Conservation (phyloP, 345 rosid species). For the Cardamine resedifolia region DNA sequence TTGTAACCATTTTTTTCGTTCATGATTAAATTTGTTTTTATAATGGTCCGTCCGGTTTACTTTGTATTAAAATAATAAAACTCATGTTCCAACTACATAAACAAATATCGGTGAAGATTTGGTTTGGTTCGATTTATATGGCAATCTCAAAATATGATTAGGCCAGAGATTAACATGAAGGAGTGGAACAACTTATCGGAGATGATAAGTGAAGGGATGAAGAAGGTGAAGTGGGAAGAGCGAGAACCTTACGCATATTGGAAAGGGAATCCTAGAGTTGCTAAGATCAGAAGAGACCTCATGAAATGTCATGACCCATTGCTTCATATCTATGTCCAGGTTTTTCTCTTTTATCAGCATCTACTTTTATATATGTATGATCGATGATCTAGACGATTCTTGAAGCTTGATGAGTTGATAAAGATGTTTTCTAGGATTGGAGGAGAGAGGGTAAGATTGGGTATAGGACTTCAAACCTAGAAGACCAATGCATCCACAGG, state of each 20-base stretch:
- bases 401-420: not conserved
- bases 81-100: no score
- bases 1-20: no score
- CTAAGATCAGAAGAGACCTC: slow-evolving; percentile 43
- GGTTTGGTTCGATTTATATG: not conserved
- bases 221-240: slow-evolving; percentile 51
- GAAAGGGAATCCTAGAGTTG: slow-evolving; percentile 56
- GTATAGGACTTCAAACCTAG: slow-evolving; percentile 41
- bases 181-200: slow-evolving; percentile 49
- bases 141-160: slow-evolving; percentile 3
- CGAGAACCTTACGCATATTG: slow-evolving; percentile 60
- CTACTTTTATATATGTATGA: not conserved
- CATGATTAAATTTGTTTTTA: no score
- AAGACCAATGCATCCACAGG: slow-evolving; percentile 60
- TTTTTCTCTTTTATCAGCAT: not conserved
- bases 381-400: not conserved
- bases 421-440: slow-evolving; percentile 42
- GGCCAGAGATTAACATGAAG: slow-evolving; percentile 63
- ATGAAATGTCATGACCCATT: slow-evolving; percentile 51
- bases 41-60: not conserved
- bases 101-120: no score
- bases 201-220: slow-evolving; percentile 43
- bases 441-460: slow-evolving; percentile 32
- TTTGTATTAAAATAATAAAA: no score
- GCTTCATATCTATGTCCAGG: slow-evolving; percentile 42